Percentiles rank a stretch among this genome's conserved stretches.
phyloP scores from a whole-genome alignment of 805 yeast species.

The Saturnispora halmiae region DNA sequence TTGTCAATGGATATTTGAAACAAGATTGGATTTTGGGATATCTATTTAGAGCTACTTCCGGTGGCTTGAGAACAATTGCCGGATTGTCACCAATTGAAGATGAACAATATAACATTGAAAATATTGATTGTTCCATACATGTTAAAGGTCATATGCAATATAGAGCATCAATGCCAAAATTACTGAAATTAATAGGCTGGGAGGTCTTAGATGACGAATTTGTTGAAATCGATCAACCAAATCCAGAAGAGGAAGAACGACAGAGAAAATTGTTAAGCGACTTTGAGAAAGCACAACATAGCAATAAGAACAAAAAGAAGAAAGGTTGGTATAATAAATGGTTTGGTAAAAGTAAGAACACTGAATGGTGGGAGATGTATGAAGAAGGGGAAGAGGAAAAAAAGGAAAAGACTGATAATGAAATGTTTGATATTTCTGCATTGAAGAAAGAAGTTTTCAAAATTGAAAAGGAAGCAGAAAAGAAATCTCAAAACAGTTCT shows the following conservation, averaged over 20 bases:
- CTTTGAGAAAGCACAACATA: constrained; percentile 41
- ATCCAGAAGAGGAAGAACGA: constrained; percentile 75
- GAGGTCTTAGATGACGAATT: constrained; percentile 84
- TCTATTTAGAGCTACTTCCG: constrained; percentile 88
- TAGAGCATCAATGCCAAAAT: constrained; percentile 83
- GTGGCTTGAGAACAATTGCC: constrained; percentile 85
- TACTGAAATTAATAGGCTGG: constrained; percentile 62
- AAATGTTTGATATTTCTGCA: constrained; percentile 3
- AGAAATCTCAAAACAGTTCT: background rate
- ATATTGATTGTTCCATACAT: constrained; percentile 74
- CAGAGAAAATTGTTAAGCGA: constrained; percentile 76
- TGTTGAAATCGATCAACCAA: constrained; percentile 92
- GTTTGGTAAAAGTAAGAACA: constrained; percentile 32
- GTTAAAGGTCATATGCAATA: constrained; percentile 98
- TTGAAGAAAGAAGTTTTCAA: background rate
- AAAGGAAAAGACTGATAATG: constrained; percentile 15
- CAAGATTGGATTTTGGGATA: constrained; percentile 97
- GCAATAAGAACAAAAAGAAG: constrained; percentile 28
- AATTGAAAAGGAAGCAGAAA: background rate
- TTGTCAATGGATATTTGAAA: constrained; percentile 81
- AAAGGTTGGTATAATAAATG: constrained; percentile 36
- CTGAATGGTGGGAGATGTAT: constrained; percentile 51
- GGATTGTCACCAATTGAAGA: constrained; percentile 73
- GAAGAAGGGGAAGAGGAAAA: constrained; percentile 32
- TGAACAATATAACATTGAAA: constrained; percentile 44